Percentiles rank a stretch among this genome's conserved stretches.
phyloP scores from a whole-genome alignment of 148 eudicot genomes.

The Camellia japonica region DNA sequence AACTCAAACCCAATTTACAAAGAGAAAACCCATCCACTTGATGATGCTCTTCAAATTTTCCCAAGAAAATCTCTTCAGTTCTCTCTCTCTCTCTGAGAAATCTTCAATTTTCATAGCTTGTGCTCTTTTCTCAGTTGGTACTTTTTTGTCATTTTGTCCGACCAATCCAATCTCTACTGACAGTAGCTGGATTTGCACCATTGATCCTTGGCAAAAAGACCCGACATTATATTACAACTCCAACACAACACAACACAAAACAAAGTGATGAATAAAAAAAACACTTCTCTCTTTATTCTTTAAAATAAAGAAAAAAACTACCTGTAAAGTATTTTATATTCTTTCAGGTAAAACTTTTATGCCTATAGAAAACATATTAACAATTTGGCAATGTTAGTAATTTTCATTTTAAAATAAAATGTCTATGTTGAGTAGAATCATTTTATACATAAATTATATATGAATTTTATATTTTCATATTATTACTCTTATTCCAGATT shows the following conservation, averaged over 20 bases:
- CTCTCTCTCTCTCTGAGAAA: background rate
- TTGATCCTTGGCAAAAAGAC: background rate
- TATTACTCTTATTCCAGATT: no score
- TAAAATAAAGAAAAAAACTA: background rate
- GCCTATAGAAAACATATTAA: no score
- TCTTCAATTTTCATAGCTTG: background rate
- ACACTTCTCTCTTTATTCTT: no score
- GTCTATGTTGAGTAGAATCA: no score
- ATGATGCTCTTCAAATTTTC: background rate
- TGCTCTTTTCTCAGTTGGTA: no score
- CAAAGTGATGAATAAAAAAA: no score
- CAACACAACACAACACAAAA: background rate
- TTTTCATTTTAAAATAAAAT: no score
- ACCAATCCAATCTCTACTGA: constrained; percentile 5
- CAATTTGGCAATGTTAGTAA: no score
- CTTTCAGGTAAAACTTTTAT: no score
- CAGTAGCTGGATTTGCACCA: constrained; percentile 4
- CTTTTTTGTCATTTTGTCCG: background rate
- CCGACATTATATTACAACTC: background rate
- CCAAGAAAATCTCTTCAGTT: background rate
- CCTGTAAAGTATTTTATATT: background rate
- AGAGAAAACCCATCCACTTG: background rate
- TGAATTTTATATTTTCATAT: no score
- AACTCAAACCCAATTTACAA: background rate
- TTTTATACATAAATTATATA: no score